Percentiles rank a stretch among this genome's conserved stretches.
Conservation (phyloP, 495 filamentous ascomycete species). For the Aspergillus panamensis region DNA sequence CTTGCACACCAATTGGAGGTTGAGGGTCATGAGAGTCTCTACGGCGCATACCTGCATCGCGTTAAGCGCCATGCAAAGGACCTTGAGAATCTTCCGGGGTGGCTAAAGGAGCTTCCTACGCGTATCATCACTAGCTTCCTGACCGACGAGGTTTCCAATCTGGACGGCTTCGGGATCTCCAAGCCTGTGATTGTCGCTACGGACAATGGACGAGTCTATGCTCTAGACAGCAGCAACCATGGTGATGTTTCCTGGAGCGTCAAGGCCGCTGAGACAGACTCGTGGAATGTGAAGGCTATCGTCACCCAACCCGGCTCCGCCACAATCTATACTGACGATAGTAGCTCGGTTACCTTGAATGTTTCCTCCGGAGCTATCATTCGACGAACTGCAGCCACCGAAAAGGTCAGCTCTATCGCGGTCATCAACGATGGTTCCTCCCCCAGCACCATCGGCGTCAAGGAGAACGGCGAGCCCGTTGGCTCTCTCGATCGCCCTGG, state of each 20-base stretch:
- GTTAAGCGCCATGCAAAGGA: conserved; percentile 78
- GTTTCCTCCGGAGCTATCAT: conserved; percentile 55
- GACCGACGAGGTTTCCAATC: conserved; percentile 52
- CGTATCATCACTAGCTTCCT: conserved; percentile 68
- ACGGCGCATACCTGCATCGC: conserved; percentile 81
- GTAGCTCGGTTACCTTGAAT: conserved; percentile 55
- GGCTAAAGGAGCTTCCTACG: conserved; percentile 60
- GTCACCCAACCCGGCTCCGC: conserved; percentile 54
- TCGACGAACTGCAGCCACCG: conserved; percentile 32
- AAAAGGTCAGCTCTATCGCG: conserved; percentile 34
- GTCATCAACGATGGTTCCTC: conserved; percentile 26
- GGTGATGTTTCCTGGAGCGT: conserved; percentile 73
- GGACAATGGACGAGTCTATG: conserved; percentile 71
- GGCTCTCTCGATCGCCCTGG: conserved; percentile 26
- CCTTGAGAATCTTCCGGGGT: conserved; percentile 73
- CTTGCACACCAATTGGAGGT: conserved; percentile 76
- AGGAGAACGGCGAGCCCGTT: conserved; percentile 36
- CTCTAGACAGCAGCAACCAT: conserved; percentile 70
- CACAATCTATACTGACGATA: conserved; percentile 55
- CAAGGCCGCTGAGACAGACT: conserved; percentile 53
- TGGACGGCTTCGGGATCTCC: conserved; percentile 83
- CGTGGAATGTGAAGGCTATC: conserved; percentile 69
- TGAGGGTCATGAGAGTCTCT: conserved; percentile 77
- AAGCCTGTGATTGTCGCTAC: conserved; percentile 82
- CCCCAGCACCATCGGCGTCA: conserved; percentile 26